These are phyloP conservation scores for Pyropia yezoensis DNA, from an alignment of 23 red algal species.

Conservation along the genomic window DNA sequence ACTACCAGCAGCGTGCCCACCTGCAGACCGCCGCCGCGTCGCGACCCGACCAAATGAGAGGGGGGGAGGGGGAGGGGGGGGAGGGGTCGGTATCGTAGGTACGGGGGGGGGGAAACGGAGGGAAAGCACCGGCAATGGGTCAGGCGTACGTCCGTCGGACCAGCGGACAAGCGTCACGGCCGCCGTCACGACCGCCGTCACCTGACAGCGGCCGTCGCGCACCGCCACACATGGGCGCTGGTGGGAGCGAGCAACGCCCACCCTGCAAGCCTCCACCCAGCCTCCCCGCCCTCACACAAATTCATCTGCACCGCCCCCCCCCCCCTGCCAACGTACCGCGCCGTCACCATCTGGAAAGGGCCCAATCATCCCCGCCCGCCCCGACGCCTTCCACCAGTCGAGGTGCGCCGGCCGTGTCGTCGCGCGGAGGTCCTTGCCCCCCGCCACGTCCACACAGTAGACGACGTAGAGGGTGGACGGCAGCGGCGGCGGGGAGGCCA, in stretches of 20 bases:
- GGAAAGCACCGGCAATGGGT: too few species aligned
- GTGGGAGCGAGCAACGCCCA: not conserved
- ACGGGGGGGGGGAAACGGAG: too few species aligned
- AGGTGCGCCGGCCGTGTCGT: slow-evolving; percentile 24
- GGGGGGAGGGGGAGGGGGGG: not conserved
- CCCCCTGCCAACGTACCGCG: slow-evolving; percentile 1
- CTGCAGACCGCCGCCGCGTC: not conserved
- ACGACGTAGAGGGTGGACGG: slow-evolving; percentile 15
- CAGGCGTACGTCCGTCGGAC: not conserved
- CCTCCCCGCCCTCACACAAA: not conserved
- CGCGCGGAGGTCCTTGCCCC: slow-evolving; percentile 8
- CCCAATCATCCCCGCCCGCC: slow-evolving; percentile 27
- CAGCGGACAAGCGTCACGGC: not conserved
- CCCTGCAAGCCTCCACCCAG: not conserved
- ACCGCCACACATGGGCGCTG: not conserved
- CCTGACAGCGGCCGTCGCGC: not conserved
- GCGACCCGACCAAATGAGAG: too few species aligned
- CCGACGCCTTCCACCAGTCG: slow-evolving; percentile 30
- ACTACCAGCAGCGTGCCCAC: slow-evolving; percentile 58
- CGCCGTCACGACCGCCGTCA: too few species aligned
- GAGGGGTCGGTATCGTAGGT: too few species aligned
- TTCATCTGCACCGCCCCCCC: not conserved
- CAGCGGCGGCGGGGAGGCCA: not conserved
- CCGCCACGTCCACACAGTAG: slow-evolving; percentile 22
- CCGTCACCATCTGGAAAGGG: slow-evolving; percentile 38